These are phyloP conservation scores for Aureobasidium lini DNA, from an alignment of 2,329 filamentous ascomycete species.

Conservation along the genomic window DNA sequence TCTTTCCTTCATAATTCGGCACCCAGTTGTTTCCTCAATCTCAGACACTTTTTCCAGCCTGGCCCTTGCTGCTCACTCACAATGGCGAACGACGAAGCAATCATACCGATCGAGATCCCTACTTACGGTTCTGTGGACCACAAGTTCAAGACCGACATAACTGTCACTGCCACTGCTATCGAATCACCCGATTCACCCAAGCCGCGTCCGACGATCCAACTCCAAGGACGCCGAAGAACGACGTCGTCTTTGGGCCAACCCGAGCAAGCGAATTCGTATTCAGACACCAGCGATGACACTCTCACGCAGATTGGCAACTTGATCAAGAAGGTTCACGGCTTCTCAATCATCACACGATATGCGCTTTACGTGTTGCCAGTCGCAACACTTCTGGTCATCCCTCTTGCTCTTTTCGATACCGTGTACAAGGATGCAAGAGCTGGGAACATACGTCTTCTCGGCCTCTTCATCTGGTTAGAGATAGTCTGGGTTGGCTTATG, in stretches of 20 bases:
- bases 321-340: slow-evolving; percentile 57
- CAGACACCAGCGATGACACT: slow-evolving; percentile 41
- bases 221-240: slow-evolving; percentile 8
- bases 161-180: slow-evolving; percentile 1
- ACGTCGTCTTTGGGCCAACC: background rate
- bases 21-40: too few relatives aligned
- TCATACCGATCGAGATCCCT: background rate
- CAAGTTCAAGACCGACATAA: background rate
- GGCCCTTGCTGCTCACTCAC: background rate
- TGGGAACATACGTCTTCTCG: slow-evolving; percentile 42
- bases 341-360: slow-evolving; percentile 58
- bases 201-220: background rate
- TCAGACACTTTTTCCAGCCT: background rate
- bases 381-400: slow-evolving; percentile 53
- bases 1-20: too few relatives aligned
- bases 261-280: slow-evolving; percentile 20
- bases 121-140: background rate
- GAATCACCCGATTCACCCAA: background rate
- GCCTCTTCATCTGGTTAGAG: slow-evolving; percentile 62
- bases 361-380: slow-evolving; percentile 61
- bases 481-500: slow-evolving; percentile 61
- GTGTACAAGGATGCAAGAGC: slow-evolving; percentile 23
- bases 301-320: slow-evolving; percentile 60
- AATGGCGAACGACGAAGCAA: slow-evolving; percentile 5
- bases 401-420: slow-evolving; percentile 46